Conservation (phyloP, 805 yeast species). For the Wickerhamomyces queroliae region DNA sequence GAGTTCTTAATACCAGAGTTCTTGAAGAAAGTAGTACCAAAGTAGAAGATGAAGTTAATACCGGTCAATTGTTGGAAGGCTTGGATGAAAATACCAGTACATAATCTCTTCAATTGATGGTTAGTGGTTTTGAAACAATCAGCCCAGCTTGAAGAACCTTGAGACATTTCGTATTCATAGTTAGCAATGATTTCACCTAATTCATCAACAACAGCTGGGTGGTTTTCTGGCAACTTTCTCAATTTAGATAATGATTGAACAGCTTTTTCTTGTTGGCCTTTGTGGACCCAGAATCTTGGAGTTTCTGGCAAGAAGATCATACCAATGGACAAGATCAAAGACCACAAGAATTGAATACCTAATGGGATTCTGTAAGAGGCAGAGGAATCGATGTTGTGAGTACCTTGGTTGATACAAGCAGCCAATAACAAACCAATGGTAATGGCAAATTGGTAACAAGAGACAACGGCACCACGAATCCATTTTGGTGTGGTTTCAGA, state of each 20-base stretch:
- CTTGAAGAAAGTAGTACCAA: slow-evolving; percentile 56
- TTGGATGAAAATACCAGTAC: slow-evolving; percentile 37
- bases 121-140: slow-evolving; percentile 32
- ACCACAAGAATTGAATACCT: slow-evolving; percentile 66
- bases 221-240: slow-evolving; percentile 40
- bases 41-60: slow-evolving; percentile 66
- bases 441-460: slow-evolving; percentile 66
- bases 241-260: slow-evolving; percentile 46
- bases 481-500: slow-evolving; percentile 76
- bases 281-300: slow-evolving; percentile 63
- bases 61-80: slow-evolving; percentile 65
- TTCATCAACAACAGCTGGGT: slow-evolving; percentile 38
- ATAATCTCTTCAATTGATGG: slow-evolving; percentile 35
- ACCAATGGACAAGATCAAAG: slow-evolving; percentile 51
- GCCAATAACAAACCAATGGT: slow-evolving; percentile 72
- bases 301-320: slow-evolving; percentile 68
- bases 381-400: slow-evolving; percentile 42
- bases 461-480: slow-evolving; percentile 72
- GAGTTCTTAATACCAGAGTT: slow-evolving; percentile 43
- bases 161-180: slow-evolving; percentile 36
- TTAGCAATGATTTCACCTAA: slow-evolving; percentile 42
- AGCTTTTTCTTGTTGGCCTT: slow-evolving; percentile 50
- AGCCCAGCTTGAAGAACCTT: slow-evolving; percentile 17
- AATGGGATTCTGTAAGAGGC: slow-evolving; percentile 71
- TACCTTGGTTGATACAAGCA: slow-evolving; percentile 65